Conservation (phyloP, 176 grass and related monocot genomes). For the Tillandsia fasciculata region DNA sequence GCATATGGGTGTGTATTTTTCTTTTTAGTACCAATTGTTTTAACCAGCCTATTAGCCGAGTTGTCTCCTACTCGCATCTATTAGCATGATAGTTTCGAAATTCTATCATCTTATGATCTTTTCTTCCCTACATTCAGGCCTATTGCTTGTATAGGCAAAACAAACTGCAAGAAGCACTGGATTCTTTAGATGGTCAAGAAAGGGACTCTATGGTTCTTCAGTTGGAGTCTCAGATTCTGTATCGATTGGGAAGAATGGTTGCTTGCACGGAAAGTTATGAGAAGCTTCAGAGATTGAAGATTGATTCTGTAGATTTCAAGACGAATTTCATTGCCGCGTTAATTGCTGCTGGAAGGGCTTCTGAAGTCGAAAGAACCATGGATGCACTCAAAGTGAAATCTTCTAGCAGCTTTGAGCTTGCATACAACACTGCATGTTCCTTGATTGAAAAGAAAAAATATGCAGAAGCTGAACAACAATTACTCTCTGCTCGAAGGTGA, state of each 20-base stretch:
- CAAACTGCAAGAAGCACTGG: conserved; percentile 74
- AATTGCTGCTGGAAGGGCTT: conserved; percentile 63
- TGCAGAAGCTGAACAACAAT: conserved; percentile 60
- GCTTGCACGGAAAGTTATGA: conserved; percentile 79
- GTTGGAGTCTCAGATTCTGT: conserved; percentile 90
- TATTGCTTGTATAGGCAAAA: conserved; percentile 97
- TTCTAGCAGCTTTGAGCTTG: conserved; percentile 74
- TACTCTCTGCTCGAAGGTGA: conserved; percentile 85
- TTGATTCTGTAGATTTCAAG: conserved; percentile 83
- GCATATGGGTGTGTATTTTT: neutral
- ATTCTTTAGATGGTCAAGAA: conserved; percentile 50
- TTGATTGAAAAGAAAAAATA: conserved; percentile 91
- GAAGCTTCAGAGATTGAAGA: conserved; percentile 73
- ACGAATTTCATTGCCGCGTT: conserved; percentile 76
- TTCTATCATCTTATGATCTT: conserved; percentile 2
- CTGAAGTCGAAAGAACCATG: conserved; percentile 73
- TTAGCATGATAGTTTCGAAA: neutral
- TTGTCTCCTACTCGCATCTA: neutral
- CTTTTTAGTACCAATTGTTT: neutral
- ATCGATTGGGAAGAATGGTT: conserved; percentile 74
- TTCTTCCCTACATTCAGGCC: conserved; percentile 41
- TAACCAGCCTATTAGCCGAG: neutral
- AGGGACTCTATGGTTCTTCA: conserved; percentile 58
- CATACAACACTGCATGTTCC: conserved; percentile 86
- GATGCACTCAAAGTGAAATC: conserved; percentile 56